Evolutionary conservation across 768 basidiomycete species (phyloP).

Genomic region (Tylopilus rubrobrunneus): DNA sequence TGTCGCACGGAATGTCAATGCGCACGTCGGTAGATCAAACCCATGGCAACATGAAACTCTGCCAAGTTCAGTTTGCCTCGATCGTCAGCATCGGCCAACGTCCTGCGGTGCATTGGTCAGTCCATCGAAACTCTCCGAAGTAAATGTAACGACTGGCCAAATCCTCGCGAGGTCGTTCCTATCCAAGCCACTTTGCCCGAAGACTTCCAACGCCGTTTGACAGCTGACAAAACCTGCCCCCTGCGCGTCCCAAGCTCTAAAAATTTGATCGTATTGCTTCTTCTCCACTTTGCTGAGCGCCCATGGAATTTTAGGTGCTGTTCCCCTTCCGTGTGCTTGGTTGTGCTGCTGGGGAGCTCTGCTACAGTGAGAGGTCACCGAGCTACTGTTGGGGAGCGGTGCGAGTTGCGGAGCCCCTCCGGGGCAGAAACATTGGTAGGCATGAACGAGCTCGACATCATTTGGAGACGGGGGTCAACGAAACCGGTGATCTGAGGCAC

Average conservation of each 20-base stretch:
- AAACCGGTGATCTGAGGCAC: slow-evolving; percentile 77
- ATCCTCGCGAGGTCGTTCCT: slow-evolving; percentile 90
- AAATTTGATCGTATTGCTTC: slow-evolving; percentile 95
- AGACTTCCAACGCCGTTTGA: slow-evolving; percentile 82
- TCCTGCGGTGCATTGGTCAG: too few relatives aligned
- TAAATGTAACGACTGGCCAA: slow-evolving; percentile 65
- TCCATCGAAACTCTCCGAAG: background rate
- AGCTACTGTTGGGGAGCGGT: too few relatives aligned
- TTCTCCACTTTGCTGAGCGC: slow-evolving; percentile 83
- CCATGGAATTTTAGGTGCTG: too few relatives aligned
- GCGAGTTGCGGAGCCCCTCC: too few relatives aligned
- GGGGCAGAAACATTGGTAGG: too few relatives aligned
- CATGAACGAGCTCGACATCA: slow-evolving; percentile 94
- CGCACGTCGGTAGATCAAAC: too few relatives aligned
- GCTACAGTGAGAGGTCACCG: slow-evolving; percentile 61
- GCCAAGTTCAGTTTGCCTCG: too few relatives aligned
- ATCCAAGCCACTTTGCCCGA: slow-evolving; percentile 86
- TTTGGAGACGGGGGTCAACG: slow-evolving; percentile 81
- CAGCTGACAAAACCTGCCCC: slow-evolving; percentile 84
- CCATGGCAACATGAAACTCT: too few relatives aligned
- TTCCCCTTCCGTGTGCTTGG: too few relatives aligned
- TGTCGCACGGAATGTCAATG: too few relatives aligned
- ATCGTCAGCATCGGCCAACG: too few relatives aligned
- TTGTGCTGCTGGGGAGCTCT: slow-evolving; percentile 87
- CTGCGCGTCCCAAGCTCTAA: slow-evolving; percentile 90